Evolutionary conservation across 2,329 filamentous ascomycete genomes (phyloP), one percentile per base, ranked within the genome.

Genomic region (Monilinia polystroma): DNA sequence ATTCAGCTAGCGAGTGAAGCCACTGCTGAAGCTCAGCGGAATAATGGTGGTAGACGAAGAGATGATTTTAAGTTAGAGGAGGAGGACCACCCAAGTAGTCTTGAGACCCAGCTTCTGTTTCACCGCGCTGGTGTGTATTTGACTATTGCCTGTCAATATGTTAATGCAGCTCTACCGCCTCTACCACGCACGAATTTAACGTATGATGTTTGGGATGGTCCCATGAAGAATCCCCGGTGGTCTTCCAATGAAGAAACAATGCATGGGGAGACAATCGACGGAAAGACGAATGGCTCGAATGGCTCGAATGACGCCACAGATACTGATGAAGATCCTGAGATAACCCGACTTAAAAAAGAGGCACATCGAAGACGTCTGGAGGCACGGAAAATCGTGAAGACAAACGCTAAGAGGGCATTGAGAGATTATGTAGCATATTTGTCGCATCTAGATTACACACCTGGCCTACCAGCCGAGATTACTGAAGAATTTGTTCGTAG

Each of bases 361-460:
- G 81, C 79, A 18, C 58, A 73, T 43, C 69, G 67, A 54, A 79
- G 77, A 63, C 80, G 83, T 65, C 77, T 86, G 32, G 86, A 90
- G 69, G 84, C 85, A 55, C 84, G 89, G 55, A 92, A 90, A 76
- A 79, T 84, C 35, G 88, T 94, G 71, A 90, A 91, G 72, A 82
- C 83, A 0, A 88, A 90, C 77, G 91, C 91, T 4, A 93, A 91
- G 77, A 85, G 88, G 66, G 91, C 91, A 0, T 78, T 95, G 29
- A 84, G 88, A 68, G 91, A 95, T 78, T 93, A 90, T 75, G 81
- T 88, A 72, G 81, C 84, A 29, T 95, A 91, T 74, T 80, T 96
- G 51, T 86, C 87, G 0, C 82, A 87, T 68, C 88, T 95, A 70
- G 90, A 95, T 73, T 95, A 95, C 77, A 90, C 91, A 0, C 90